Evolutionary conservation across 345 rosid genomes (phyloP).

Genomic region (Camelina neglecta): DNA sequence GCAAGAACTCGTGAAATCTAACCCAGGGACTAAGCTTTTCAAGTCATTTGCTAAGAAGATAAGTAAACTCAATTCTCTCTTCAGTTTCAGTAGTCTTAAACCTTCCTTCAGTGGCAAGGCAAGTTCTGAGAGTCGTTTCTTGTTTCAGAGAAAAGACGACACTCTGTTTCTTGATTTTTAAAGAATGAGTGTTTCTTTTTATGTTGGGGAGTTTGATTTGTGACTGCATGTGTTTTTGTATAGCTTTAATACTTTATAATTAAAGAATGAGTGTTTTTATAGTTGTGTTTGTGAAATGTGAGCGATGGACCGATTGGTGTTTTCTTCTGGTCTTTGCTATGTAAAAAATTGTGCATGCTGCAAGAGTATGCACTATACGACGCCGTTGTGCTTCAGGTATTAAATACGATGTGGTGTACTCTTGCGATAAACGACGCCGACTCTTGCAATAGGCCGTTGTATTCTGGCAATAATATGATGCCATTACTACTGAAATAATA

Average conservation of each 20-base stretch:
- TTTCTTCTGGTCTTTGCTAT: constrained; percentile 1
- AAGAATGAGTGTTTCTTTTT: constrained; percentile 5
- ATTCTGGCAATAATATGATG: too few species aligned
- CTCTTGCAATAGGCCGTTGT: too few species aligned
- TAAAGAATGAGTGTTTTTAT: not conserved
- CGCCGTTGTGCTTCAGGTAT: too few species aligned
- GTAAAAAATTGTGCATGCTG: too few species aligned
- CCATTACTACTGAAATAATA: too few species aligned
- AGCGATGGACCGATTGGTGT: constrained; percentile 7
- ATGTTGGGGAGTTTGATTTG: constrained; percentile 13
- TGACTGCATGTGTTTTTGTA: constrained; percentile 26
- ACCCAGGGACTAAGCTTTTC: constrained; percentile 76
- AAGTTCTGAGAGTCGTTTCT: constrained; percentile 64
- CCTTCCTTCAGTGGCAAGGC: constrained; percentile 55
- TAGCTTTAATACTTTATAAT: not conserved
- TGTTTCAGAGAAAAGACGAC: constrained; percentile 79
- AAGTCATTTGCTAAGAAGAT: constrained; percentile 78
- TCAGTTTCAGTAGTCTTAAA: constrained; percentile 63
- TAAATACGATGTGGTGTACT: too few species aligned
- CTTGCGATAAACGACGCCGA: too few species aligned
- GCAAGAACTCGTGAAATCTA: constrained; percentile 77
- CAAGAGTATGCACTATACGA: too few species aligned
- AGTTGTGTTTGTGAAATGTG: constrained; percentile 28
- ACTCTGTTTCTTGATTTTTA: constrained; percentile 69
- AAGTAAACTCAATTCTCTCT: constrained; percentile 78